Base-by-base conservation (phyloP, 805 yeast genomes). In the Yamadazyma philogaea region DNA sequence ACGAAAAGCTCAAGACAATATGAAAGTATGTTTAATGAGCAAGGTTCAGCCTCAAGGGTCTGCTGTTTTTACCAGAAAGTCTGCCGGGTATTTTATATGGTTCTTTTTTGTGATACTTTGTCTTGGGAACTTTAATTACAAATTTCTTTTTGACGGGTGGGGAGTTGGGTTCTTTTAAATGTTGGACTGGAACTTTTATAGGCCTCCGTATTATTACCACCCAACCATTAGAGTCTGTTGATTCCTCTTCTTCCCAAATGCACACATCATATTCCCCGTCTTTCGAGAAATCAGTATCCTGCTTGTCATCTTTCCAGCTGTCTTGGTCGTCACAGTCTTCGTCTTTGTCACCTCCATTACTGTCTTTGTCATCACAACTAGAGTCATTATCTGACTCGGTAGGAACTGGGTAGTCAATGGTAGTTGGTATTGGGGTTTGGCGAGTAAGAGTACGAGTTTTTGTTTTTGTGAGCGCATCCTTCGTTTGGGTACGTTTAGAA, bases 171-270 rank as follows among this genome's bases (percentile, higher is more conserved):
- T 40, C 30, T 17, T 46, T 27, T n/a, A 33, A 42, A 33, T 43
- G 44, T 18, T 46, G 43, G 19, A 39, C 34, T 7, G 58, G 52
- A 4, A 52, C 56, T 19, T 48, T 44, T 17, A 55, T 41, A 7
- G 60, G 60, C 28, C 42, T 51, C 31, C 61, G 43, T 19, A 53
- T 48, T 17, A 53, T 47, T 10, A 47, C 40, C 12, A 55, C 42
- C 7, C 40, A 28, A 2, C 60, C 60, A 30, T 52, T 31, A 21
- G 44, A 45, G 40, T 56, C 60, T 6, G 43, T 41, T 3, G 52
- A 28, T 32, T 54, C 51, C 16, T 45, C 47, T 41, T 57, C 61
- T 46, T 54, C 57, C 61, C 60, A 56, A 37, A 47, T 49, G 34
- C 49, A 44, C 2, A 26, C 45, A 6, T 46, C 53, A 19, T 41